Conservation (phyloP, 2,329 filamentous ascomycete species). For the Aspergillus sp. region DNA sequence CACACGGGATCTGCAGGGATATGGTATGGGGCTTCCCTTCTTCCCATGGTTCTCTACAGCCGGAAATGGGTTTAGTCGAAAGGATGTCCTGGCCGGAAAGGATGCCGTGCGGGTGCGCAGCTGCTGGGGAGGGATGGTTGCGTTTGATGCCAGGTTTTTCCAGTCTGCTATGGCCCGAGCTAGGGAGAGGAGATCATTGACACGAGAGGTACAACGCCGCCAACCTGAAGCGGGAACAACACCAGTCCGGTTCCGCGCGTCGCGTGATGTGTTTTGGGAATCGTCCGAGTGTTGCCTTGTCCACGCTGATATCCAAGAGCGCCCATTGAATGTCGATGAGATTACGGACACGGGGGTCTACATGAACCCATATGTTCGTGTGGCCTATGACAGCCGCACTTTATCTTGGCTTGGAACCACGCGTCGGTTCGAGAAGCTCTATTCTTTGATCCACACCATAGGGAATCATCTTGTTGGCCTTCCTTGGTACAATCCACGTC, state of each 20-base stretch:
- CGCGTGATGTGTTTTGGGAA: constrained; percentile 54
- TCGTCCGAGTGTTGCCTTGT: constrained; percentile 58
- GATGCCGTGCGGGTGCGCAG: constrained; percentile 59
- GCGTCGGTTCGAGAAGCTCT: constrained; percentile 58
- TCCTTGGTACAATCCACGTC: constrained; percentile 54
- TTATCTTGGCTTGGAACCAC: constrained; percentile 53
- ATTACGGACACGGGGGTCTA: constrained; percentile 52
- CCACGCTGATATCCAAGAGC: constrained; percentile 41
- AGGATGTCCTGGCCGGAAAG: constrained; percentile 52
- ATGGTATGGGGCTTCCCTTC: constrained; percentile 59
- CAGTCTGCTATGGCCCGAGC: constrained; percentile 17
- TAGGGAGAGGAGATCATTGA: background rate
- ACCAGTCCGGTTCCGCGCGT: constrained; percentile 50
- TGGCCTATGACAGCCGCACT: constrained; percentile 55
- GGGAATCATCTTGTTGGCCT: constrained; percentile 49
- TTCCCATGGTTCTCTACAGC: constrained; percentile 60
- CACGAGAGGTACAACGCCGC: background rate
- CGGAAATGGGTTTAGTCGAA: constrained; percentile 46
- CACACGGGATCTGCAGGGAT: constrained; percentile 61
- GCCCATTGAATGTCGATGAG: constrained; percentile 22
- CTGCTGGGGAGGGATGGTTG: constrained; percentile 70
- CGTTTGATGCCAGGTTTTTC: constrained; percentile 41
- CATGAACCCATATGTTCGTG: constrained; percentile 67
- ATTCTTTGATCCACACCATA: constrained; percentile 51
- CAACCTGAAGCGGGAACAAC: constrained; percentile 2